Evolutionary conservation across 2,329 filamentous ascomycete species (phyloP).

Genomic region (Pseudogymnoascus sp.): DNA sequence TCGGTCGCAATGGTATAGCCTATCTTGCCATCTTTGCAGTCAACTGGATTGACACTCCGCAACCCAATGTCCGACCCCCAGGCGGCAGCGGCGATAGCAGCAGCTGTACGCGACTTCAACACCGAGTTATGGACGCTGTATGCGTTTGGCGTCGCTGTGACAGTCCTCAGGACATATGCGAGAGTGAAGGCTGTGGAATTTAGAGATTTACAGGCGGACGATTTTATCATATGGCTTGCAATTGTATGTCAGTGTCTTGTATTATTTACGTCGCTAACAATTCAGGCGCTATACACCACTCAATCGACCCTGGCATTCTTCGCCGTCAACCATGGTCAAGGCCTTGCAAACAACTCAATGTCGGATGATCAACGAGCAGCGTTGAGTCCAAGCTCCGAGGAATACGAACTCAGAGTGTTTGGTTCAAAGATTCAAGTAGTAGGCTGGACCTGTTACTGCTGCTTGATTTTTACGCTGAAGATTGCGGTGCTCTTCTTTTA

Average conservation of each 20-base stretch:
- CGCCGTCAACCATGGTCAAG: slow-evolving; percentile 41
- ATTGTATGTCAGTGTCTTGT: slow-evolving; percentile 34
- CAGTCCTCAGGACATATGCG: slow-evolving; percentile 43
- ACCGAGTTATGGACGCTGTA: slow-evolving; percentile 45
- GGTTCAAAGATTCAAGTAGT: slow-evolving; percentile 48
- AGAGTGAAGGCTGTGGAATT: slow-evolving; percentile 43
- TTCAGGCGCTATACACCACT: slow-evolving; percentile 42
- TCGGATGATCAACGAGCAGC: slow-evolving; percentile 40
- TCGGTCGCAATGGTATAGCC: not conserved
- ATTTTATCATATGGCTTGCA: slow-evolving; percentile 51
- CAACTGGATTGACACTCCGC: not conserved
- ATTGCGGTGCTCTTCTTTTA: slow-evolving; percentile 51
- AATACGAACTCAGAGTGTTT: slow-evolving; percentile 38
- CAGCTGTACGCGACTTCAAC: slow-evolving; percentile 28
- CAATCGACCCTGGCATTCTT: slow-evolving; percentile 44
- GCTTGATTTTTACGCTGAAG: slow-evolving; percentile 47
- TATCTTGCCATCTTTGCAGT: not conserved
- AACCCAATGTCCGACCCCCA: slow-evolving; percentile 14
- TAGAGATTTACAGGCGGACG: slow-evolving; percentile 47
- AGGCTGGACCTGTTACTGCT: slow-evolving; percentile 48
- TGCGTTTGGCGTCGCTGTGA: slow-evolving; percentile 42
- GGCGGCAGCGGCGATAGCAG: slow-evolving; percentile 15
- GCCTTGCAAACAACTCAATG: slow-evolving; percentile 52
- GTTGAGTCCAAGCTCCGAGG: slow-evolving; percentile 37
- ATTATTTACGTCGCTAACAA: slow-evolving; percentile 8